Base-by-base conservation (phyloP, 2,329 filamentous ascomycete species). In the Colletotrichum sp. region DNA sequence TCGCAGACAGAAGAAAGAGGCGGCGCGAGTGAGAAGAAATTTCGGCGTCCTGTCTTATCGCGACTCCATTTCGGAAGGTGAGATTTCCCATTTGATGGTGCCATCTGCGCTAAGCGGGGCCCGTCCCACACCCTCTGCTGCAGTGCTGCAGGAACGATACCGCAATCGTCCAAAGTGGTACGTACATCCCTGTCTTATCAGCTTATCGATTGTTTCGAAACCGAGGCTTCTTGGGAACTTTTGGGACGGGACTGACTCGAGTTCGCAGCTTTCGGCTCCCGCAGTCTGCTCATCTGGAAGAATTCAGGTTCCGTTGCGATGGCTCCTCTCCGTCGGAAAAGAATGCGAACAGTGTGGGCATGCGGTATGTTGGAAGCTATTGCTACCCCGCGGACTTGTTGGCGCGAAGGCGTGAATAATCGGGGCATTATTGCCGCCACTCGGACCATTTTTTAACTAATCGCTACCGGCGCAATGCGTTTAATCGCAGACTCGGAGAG, bases 1-100 rank as follows among this genome's bases (percentile, higher is more conserved):
- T 52, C 44, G 44, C 30, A 62, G 59, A 63, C 71, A 36, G 28
- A 24, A 36, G 21, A 16, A 16, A 13, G 15, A 60, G 30, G 9
- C 28, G 26, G 34, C 12, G 36, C 24, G 39, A 39, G 30, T 21
- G 59, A 15, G 44, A 73, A 72, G 64, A 69, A 52, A 76, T 76
- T 62, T 65, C 24, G 44, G 34, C 13, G 39, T n/a, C 1, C 5
- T 49, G 34, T 60, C 74, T 76, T 76, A 74, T 76, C 74, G 74
- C 70, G 59, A 52, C 74, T 59, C 39, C 55, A 63, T 68, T 32
- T n/a, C 36, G 65, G 49, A 74, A 76, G 74, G 74, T 74, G 64
- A 73, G 74, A 74, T 74, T 76, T 69, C 70, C 65, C 59, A 74
- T 74, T 76, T 26, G 59, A 76, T 74, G 74, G 36, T 76, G 74